A percentile compares a stretch with the other conserved stretches of the same genome.
phyloP scores from a whole-genome alignment of 768 basidiomycete species.

The Trametes cinnabarina region DNA sequence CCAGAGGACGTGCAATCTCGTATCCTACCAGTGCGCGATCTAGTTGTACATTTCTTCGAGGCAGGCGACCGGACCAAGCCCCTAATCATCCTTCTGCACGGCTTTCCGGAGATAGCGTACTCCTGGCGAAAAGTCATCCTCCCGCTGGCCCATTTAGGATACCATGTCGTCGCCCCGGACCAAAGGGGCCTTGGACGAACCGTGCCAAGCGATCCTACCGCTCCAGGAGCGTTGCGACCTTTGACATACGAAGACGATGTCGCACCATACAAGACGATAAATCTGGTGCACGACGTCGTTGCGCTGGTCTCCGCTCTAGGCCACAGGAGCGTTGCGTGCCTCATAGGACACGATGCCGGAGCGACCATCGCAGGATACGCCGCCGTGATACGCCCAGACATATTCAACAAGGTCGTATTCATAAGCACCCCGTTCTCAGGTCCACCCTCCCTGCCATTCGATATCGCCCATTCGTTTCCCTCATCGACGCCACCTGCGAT shows the following conservation, averaged over 20 bases:
- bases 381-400: conserved; percentile 52
- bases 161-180: conserved; percentile 63
- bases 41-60: conserved; percentile 53
- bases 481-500: neutral
- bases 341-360: conserved; percentile 64
- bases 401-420: conserved; percentile 54
- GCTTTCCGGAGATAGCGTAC: conserved; percentile 65
- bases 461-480: conserved; percentile 1
- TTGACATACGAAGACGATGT: conserved; percentile 49
- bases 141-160: conserved; percentile 50
- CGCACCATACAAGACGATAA: conserved; percentile 48
- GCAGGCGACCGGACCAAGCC: conserved; percentile 35
- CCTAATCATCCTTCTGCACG: conserved; percentile 58
- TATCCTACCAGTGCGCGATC: conserved; percentile 43
- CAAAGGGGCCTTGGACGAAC: conserved; percentile 52
- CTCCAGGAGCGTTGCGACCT: conserved; percentile 15
- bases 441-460: conserved; percentile 32
- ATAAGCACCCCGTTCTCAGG: conserved; percentile 61
- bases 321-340: conserved; percentile 42
- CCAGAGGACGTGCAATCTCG: conserved; percentile 39
- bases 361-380: conserved; percentile 52
- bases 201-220: conserved; percentile 4
- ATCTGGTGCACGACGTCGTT: conserved; percentile 50
- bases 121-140: conserved; percentile 61
- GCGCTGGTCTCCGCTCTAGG: conserved; percentile 52